Evolutionary conservation across 2,329 filamentous ascomycete genomes (phyloP), one percentile per base, ranked within the genome.

Genomic region (Epichloe aotearoae): DNA sequence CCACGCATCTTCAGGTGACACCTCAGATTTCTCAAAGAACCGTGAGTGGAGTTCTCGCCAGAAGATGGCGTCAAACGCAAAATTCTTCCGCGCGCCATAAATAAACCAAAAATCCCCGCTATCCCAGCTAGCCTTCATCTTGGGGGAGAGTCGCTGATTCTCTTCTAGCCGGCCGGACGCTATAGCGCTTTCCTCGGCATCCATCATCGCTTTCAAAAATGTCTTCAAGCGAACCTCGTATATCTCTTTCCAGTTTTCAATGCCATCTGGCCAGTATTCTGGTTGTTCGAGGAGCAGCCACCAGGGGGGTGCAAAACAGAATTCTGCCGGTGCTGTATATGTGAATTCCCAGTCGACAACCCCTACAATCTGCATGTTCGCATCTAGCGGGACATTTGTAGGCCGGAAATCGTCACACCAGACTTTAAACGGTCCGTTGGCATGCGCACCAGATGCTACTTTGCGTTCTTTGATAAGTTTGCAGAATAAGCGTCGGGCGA

Each of bases 81-180:
- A 69, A 50, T 64, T 67, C 39, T 66, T 67, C 45, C 64, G 62
- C 3, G 61, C 63, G 3, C 62, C 66, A 33, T 67, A 67, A 49
- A 58, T 63, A 7, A n/a, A 68, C 20, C 61, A 61, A 62, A 55
- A 68, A 1, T 56, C 54, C 10, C 58, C 52, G 4, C 54, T 64
- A 23, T 66, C 61, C 68, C 65, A 69, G 52, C 63, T 67, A 34
- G 66, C 57, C 6, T 60, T 51, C 66, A 70, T 70, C 2, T 60
- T 52, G 17, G 50, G 51, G 1, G 63, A 69, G 11, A 69, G 59
- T 2, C 49, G 11, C 40, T 54, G 45, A n/a, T 20, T 20, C 26
- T 50, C 23, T 11, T 46, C 19, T 7, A 54, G 50, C 15, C 33
- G 34, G 47, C 48, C 47, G 12, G 46, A 19, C n/a, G 30, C 41